Base-by-base conservation (phyloP, 257 asterid genomes). In the Cruciata laevipes region DNA sequence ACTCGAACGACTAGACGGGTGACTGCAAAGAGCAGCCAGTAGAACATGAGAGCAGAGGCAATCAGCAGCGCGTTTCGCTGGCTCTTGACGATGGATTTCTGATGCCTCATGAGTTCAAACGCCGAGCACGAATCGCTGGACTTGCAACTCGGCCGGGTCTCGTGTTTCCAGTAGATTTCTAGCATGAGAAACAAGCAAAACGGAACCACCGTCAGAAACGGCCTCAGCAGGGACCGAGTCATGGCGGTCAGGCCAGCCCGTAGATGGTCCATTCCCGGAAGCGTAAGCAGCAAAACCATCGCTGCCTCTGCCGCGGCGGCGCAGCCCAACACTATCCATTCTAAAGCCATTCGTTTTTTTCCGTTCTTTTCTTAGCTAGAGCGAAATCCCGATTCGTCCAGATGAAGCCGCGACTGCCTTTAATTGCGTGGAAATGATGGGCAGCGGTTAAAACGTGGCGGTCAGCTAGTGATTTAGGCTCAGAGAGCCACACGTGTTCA, bases 161-260 rank as follows among this genome's bases (percentile, higher is more conserved):
- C 88, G 63, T 80, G 79, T 37, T 86, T 86, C 90, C 88, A 86
- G 75, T 84, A 84, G 16, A 86, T 84, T 60, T 86, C 90, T 67
- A 84, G 14, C 10, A 84, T 24, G 72, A 84, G 40, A 74, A 86
- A 84, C 0, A 72, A 24, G 62, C 86, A 79, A 9, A 77, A 84
- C 2, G 94, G 86, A 0, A 86, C 71, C 31, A 84, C 70, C 0
- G 85, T 58, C 4, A 82, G 86, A 61, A 84, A 74, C 0, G 94
- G 90, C 51, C 80, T 82, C 1, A 82, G 75, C 0, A 81, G 53
- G 30, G 62, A 77, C 18, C 85, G 81, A 0, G 78, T 68, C 9
- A 81, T 81, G 61, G 84, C 57, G 62, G 73, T 53, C 25, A 84
- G 42, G 1, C 86, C 85, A 61, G 78, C 80, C 5, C 86, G 80